Evolutionary conservation across 2,329 filamentous ascomycete genomes (phyloP), one percentile per base, ranked within the genome.

Genomic region (Aspergillus ochraceoroseus): DNA sequence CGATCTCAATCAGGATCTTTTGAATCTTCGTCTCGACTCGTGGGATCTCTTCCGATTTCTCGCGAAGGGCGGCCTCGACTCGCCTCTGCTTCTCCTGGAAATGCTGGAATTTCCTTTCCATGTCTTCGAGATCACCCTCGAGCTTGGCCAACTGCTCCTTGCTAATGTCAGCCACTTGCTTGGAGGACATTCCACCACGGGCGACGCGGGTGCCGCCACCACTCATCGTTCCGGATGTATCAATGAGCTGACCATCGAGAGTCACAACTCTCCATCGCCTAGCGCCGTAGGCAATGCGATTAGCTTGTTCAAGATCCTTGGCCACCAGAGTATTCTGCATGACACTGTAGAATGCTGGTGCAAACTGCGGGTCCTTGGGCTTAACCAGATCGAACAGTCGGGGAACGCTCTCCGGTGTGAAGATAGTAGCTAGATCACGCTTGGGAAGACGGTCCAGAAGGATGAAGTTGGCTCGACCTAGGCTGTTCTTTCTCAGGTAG

Each of bases 191-290:
- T 42, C 88, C 80, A 0, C 94, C 94, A 59, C 83, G 87, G 55
- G 90, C 89, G 41, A 92, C 86, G 11, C 86, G 85, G 31, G 80
- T 90, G 41, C 92, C 92, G 73, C 92, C 92, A 72, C 92, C 92
- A 43, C 87, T 95, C 92, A 98, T 96, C 23, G 92, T 96, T 73
- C 92, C 92, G 1, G 90, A 95, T 62, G 94, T 94, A 69, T 98
- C 92, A 52, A 98, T 96, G 37, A 98, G 76, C 64, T 95, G 89
- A 33, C 92, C 92, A 46, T 89, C 87, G 2, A 98, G 77, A 0
- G 92, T 98, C 27, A 98, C 92, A 2, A 98, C 92, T 50, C 92
- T 82, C 92, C 92, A 98, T 63, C 92, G 75, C 70, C 82, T 86
- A 31, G 86, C 86, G 28, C 92, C 90, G 57, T 96, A 98, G 5